Evolutionary conservation across 306 rosid genomes (phyloP).

Genomic region (Cucurbita moschata): DNA sequence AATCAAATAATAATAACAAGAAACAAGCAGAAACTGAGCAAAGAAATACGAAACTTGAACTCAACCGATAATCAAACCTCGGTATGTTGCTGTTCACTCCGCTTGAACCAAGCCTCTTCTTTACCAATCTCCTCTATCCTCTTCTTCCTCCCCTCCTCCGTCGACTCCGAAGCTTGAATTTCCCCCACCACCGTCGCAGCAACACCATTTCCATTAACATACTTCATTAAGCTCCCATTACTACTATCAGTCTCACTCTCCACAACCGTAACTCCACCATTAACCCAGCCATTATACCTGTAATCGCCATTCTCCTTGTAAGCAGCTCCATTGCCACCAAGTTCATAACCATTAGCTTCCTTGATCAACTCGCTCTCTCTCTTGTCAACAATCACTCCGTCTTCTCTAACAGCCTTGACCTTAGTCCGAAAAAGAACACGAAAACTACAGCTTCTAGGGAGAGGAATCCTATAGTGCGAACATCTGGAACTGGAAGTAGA

Average conservation of each 20-base stretch:
- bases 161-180: slow-evolving; percentile 16
- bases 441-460: slow-evolving; percentile 8
- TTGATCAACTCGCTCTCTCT: slow-evolving; percentile 24
- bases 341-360: slow-evolving; percentile 32
- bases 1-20: not conserved
- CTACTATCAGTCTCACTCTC: slow-evolving; percentile 28
- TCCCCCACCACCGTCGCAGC: slow-evolving; percentile 27
- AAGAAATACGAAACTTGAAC: slow-evolving; percentile 6
- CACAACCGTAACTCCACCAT: slow-evolving; percentile 20
- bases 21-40: not conserved
- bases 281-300: slow-evolving; percentile 28
- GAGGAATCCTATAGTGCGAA: slow-evolving; percentile 11
- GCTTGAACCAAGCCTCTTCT: slow-evolving; percentile 92
- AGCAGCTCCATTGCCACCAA: slow-evolving; percentile 59
- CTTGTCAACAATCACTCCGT: slow-evolving; percentile 37
- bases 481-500: slow-evolving; percentile 17
- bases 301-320: slow-evolving; percentile 4
- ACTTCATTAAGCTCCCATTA: slow-evolving; percentile 56
- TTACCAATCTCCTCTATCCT: slow-evolving; percentile 89
- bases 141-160: slow-evolving; percentile 77
- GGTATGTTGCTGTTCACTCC: slow-evolving; percentile 17
- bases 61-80: slow-evolving; percentile 31
- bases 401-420: slow-evolving; percentile 44
- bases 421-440: slow-evolving; percentile 18
- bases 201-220: slow-evolving; percentile 51